Evolutionary conservation across 176 grass and related monocot species (phyloP).

Genomic region (Lolium rigidum): DNA sequence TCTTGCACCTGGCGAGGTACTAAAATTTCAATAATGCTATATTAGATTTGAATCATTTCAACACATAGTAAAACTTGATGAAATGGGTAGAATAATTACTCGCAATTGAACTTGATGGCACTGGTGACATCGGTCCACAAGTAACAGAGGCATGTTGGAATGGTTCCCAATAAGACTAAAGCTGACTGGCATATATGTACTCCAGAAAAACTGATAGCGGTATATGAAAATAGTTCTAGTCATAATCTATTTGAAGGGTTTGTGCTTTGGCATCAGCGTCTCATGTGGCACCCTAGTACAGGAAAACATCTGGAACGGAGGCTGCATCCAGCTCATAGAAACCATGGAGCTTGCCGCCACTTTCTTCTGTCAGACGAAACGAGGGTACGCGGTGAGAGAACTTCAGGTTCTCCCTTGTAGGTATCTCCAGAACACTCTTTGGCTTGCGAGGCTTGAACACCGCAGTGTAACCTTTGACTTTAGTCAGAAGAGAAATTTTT

Average conservation of each 20-base stretch:
- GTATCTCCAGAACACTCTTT: conserved; percentile 50
- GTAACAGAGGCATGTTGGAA: not conserved
- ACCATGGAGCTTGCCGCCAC: conserved; percentile 67
- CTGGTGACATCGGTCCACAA: not conserved
- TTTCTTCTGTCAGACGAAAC: conserved; percentile 60
- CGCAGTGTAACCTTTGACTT: conserved; percentile 58
- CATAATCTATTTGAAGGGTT: not conserved
- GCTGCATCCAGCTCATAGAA: conserved; percentile 89
- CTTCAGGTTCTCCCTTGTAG: conserved; percentile 48
- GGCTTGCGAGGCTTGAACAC: conserved; percentile 67
- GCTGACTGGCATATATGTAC: conserved; percentile 35
- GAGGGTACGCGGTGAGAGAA: conserved; percentile 87
- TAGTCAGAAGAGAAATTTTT: conserved; percentile 51
- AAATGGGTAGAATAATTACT: conserved; percentile 13
- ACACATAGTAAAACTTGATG: not conserved
- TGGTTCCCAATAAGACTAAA: conserved; percentile 4
- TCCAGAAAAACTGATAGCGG: not conserved
- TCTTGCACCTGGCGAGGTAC: not conserved
- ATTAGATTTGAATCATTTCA: not conserved
- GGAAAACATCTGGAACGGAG: conserved; percentile 71
- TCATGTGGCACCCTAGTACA: conserved; percentile 40
- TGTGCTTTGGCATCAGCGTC: not conserved
- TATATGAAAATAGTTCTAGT: conserved; percentile 20
- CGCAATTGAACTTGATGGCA: not conserved
- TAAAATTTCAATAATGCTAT: not conserved